phyloP scores from a whole-genome alignment of 78 protist genomes.

The Dictyostelium brefeldianum region DNA sequence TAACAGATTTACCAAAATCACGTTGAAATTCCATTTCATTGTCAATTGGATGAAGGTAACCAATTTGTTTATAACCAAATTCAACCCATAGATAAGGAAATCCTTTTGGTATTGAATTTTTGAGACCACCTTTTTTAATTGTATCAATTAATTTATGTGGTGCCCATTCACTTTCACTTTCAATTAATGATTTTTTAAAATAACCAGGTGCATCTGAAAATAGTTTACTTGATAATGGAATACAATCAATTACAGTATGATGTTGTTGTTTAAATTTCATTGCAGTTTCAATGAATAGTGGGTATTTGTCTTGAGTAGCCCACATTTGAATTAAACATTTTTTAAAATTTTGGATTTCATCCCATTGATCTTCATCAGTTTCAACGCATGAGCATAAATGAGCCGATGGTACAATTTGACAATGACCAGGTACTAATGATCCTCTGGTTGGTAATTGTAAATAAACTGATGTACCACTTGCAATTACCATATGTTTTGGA shows the following conservation, averaged over 20 bases:
- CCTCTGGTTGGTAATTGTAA: conserved; percentile 57
- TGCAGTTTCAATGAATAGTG: conserved; percentile 81
- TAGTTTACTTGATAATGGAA: conserved; percentile 49
- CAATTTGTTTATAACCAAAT: conserved; percentile 80
- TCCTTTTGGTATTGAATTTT: conserved; percentile 67
- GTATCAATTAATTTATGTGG: conserved; percentile 82
- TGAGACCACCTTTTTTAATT: conserved; percentile 36
- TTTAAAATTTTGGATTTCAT: conserved; percentile 71
- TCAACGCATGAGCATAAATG: conserved; percentile 22
- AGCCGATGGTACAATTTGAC: conserved; percentile 77
- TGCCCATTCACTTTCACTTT: conserved; percentile 84
- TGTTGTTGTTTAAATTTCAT: conserved; percentile 56
- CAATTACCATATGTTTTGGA: conserved; percentile 46
- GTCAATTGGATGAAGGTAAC: conserved; percentile 88
- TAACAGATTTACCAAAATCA: conserved; percentile 76
- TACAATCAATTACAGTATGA: conserved; percentile 70
- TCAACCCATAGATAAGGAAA: conserved; percentile 90
- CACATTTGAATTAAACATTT: conserved; percentile 81
- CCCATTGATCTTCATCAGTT: conserved; percentile 72
- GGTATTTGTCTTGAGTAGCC: conserved; percentile 10
- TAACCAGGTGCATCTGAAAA: conserved; percentile 79
- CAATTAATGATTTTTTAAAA: conserved; percentile 78
- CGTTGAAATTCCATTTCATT: conserved; percentile 78
- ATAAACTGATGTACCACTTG: conserved; percentile 11
- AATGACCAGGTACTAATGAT: conserved; percentile 67